Conservation (phyloP, 2,329 filamentous ascomycete species). For the Colletotrichum musae region DNA sequence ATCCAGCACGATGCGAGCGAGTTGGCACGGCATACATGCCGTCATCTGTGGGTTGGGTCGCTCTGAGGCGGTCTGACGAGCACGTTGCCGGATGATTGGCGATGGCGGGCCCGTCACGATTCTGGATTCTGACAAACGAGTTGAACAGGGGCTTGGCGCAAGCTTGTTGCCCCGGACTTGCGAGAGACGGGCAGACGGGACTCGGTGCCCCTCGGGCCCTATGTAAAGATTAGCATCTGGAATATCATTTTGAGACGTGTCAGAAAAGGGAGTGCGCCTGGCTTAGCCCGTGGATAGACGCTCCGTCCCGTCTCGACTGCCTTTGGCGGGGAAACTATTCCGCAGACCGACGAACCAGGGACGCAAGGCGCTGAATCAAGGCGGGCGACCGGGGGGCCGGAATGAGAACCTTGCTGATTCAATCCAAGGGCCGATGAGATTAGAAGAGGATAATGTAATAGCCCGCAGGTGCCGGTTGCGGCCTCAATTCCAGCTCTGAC, state of each 20-base stretch:
- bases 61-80: conserved; percentile 38
- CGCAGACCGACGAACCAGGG: conserved; percentile 31
- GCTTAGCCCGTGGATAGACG: conserved; percentile 36
- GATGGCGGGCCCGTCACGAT: conserved; percentile 19
- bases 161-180: conserved; percentile 23
- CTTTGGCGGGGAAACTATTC: conserved; percentile 37
- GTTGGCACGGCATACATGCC: background rate
- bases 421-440: conserved; percentile 11
- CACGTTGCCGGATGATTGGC: conserved; percentile 44
- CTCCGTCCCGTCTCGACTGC: conserved; percentile 34
- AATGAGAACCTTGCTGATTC: conserved; percentile 22
- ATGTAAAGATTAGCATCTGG: conserved; percentile 24
- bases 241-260: conserved; percentile 35
- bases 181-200: conserved; percentile 25
- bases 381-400: conserved; percentile 10
- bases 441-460: conserved; percentile 11
- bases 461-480: conserved; percentile 10
- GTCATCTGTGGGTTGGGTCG: conserved; percentile 27
- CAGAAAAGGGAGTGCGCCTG: conserved; percentile 28
- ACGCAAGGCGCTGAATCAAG: conserved; percentile 27
- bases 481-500: conserved; percentile 11
- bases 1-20: background rate
- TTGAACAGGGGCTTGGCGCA: conserved; percentile 32
- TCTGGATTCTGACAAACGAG: conserved; percentile 23
- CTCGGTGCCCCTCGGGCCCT: conserved; percentile 12